Evolutionary conservation across 2,329 filamentous ascomycete species (phyloP).

Genomic region (Aureobasidium sp.): DNA sequence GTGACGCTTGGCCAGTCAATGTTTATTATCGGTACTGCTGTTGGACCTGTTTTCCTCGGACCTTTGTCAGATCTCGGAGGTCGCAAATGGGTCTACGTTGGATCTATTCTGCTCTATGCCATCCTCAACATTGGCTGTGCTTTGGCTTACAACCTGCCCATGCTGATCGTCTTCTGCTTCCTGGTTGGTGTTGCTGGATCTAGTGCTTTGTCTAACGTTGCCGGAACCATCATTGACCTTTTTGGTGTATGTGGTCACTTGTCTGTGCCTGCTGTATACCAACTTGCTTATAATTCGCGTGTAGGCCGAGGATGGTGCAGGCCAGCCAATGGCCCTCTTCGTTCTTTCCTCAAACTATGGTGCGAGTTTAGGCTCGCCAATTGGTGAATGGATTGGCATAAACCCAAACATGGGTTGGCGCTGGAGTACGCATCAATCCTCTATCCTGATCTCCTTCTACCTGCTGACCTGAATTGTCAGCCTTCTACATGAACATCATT

Average conservation of each 20-base stretch:
- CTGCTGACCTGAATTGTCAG: constrained; percentile 46
- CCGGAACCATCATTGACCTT: constrained; percentile 15
- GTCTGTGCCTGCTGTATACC: neutral
- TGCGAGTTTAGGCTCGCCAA: constrained; percentile 24
- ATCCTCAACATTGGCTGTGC: constrained; percentile 13
- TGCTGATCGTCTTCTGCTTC: constrained; percentile 16
- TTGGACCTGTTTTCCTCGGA: constrained; percentile 13
- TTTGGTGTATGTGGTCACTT: neutral
- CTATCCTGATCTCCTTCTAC: too few relatives aligned
- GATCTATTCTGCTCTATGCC: constrained; percentile 1
- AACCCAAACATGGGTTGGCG: constrained; percentile 36
- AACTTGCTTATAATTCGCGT: neutral
- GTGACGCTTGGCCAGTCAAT: constrained; percentile 12
- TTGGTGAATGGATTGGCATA: constrained; percentile 25
- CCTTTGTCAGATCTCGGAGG: constrained; percentile 12
- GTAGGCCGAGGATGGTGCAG: constrained; percentile 19
- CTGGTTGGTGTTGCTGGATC: constrained; percentile 15
- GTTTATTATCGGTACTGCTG: constrained; percentile 13
- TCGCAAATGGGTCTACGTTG: constrained; percentile 13
- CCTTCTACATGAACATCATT: constrained; percentile 12
- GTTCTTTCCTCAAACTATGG: constrained; percentile 26
- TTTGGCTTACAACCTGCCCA: constrained; percentile 13
- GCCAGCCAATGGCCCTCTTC: constrained; percentile 25
- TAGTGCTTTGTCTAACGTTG: constrained; percentile 14
- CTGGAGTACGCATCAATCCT: constrained; percentile 30